Conservation (phyloP, 1,139 yeast species). For the Schwanniomyces etchellsii region DNA sequence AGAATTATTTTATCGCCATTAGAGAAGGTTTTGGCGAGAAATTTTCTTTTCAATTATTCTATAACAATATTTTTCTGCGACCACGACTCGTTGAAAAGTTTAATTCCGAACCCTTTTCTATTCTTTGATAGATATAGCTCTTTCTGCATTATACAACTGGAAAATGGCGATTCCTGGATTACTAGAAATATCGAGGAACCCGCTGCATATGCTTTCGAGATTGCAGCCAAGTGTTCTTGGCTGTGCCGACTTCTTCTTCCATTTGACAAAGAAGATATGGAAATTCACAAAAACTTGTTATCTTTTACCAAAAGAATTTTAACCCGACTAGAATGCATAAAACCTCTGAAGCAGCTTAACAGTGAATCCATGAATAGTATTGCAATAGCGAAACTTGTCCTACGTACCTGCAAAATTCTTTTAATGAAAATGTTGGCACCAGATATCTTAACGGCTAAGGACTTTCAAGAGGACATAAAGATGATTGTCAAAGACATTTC, state of each 20-base stretch:
- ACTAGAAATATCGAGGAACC: slow-evolving; percentile 1
- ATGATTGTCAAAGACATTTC: slow-evolving; percentile 3
- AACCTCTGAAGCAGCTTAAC: background rate
- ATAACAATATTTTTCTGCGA: slow-evolving; percentile 5
- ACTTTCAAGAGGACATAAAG: slow-evolving; percentile 4
- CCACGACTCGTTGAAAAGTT: slow-evolving; percentile 1
- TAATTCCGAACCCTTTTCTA: slow-evolving; percentile 5
- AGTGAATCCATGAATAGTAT: background rate
- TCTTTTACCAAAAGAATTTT: slow-evolving; percentile 1
- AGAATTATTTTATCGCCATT: background rate
- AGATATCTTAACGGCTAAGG: slow-evolving; percentile 1
- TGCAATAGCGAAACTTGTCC: slow-evolving; percentile 3
- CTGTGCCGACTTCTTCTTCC: slow-evolving; percentile 4
- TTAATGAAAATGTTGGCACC: slow-evolving; percentile 4
- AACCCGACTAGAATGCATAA: background rate
- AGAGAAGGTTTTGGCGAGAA: slow-evolving; percentile 3
- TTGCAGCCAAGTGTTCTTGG: slow-evolving; percentile 6
- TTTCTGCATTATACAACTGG: slow-evolving; percentile 1
- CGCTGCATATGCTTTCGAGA: slow-evolving; percentile 5
- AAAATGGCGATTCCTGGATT: background rate
- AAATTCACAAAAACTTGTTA: background rate
- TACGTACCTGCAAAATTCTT: slow-evolving; percentile 3
- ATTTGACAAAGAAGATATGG: background rate
- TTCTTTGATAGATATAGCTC: slow-evolving; percentile 1
- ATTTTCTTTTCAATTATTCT: slow-evolving; percentile 5